phyloP scores from a whole-genome alignment of 768 basidiomycete genomes.

The Lactarius sanguifluus region DNA sequence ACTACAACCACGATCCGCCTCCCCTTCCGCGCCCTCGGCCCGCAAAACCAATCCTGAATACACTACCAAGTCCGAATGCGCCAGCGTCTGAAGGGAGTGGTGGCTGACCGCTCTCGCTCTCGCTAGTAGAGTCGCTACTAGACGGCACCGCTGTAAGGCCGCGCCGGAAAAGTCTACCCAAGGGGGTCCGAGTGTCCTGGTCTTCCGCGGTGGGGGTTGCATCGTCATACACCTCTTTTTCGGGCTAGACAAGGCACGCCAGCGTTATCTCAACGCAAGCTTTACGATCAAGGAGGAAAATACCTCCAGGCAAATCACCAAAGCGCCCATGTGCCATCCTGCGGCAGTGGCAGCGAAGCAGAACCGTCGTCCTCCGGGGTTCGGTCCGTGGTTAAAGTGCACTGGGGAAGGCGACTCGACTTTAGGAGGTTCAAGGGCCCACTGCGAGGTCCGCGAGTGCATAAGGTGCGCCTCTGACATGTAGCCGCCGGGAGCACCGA shows the following conservation, averaged over 20 bases:
- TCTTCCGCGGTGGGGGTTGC: conserved; percentile 29
- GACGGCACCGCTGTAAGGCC: conserved; percentile 17
- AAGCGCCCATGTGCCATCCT: conserved; percentile 91
- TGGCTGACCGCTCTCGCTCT: conserved; percentile 16
- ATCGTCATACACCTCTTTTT: conserved; percentile 38
- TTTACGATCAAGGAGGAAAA: conserved; percentile 24
- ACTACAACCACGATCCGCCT: background rate
- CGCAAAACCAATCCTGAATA: conserved; percentile 59
- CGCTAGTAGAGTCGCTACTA: conserved; percentile 27
- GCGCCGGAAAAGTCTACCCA: conserved; percentile 34
- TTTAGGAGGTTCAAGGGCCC: conserved; percentile 37
- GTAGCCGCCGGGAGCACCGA: conserved; percentile 64
- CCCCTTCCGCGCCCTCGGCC: conserved; percentile 39
- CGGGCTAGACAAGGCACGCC: conserved; percentile 31
- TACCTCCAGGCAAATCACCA: conserved; percentile 84
- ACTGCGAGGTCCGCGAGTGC: conserved; percentile 31
- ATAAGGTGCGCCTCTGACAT: conserved; percentile 38
- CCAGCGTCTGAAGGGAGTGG: conserved; percentile 20
- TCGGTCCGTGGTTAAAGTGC: conserved; percentile 61
- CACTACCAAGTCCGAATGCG: conserved; percentile 28
- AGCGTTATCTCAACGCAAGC: background rate
- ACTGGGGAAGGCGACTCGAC: conserved; percentile 68
- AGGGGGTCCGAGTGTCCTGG: conserved; percentile 4
- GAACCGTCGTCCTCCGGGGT: conserved; percentile 48
- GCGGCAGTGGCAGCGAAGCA: conserved; percentile 79